Evolutionary conservation across 495 filamentous ascomycete genomes (phyloP).

Genomic region (Daldinia bambusicola): DNA sequence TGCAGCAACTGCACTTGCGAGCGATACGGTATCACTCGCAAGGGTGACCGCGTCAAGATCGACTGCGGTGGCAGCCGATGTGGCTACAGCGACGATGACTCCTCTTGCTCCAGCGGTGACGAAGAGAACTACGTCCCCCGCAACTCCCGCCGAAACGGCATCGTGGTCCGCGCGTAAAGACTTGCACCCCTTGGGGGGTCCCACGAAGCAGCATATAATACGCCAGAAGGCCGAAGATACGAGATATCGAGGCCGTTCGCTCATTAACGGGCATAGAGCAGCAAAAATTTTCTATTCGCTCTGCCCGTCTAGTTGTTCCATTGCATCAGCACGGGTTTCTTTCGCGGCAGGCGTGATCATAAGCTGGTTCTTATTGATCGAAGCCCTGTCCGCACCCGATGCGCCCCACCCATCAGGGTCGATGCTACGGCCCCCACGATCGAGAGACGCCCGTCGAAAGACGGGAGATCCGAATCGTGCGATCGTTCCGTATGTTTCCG

Average conservation of each 20-base stretch:
- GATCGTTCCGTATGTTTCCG: conserved; percentile 50
- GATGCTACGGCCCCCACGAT: conserved; percentile 52
- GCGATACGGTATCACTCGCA: conserved; percentile 94
- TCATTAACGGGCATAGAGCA: conserved; percentile 47
- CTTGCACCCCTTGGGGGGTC: conserved; percentile 45
- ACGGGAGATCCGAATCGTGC: conserved; percentile 34
- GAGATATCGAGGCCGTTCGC: conserved; percentile 47
- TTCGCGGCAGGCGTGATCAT: conserved; percentile 31
- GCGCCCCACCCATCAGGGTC: conserved; percentile 50
- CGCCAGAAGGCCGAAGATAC: conserved; percentile 46
- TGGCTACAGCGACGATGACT: conserved; percentile 75
- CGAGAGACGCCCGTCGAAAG: not conserved
- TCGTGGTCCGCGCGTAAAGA: conserved; percentile 70
- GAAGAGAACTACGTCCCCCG: conserved; percentile 71
- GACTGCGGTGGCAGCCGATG: conserved; percentile 91
- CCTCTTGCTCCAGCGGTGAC: conserved; percentile 55
- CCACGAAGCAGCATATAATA: conserved; percentile 42
- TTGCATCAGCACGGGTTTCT: conserved; percentile 46
- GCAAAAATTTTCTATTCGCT: conserved; percentile 23
- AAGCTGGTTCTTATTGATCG: conserved; percentile 45
- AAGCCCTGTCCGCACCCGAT: conserved; percentile 30
- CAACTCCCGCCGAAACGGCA: conserved; percentile 75
- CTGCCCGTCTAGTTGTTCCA: conserved; percentile 46
- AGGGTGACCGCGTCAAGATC: conserved; percentile 89
- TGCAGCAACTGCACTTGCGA: conserved; percentile 81